phyloP scores from a whole-genome alignment of 257 asterid species.

The Craterostigma plantagineum region DNA sequence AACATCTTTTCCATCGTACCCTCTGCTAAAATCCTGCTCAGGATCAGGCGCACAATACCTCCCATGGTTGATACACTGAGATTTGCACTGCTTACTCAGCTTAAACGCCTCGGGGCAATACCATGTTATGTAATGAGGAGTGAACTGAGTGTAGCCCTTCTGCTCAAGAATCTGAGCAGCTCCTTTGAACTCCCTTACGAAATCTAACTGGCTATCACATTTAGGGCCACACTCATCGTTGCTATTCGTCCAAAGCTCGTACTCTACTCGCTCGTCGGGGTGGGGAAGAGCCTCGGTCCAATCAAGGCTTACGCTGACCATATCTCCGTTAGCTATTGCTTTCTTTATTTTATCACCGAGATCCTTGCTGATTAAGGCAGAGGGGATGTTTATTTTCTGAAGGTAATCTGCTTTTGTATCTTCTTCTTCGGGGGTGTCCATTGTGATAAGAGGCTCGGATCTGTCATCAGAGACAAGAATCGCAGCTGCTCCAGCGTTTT shows the following conservation, averaged over 20 bases:
- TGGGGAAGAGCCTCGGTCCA: conserved; percentile 73
- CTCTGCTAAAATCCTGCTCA: conserved; percentile 49
- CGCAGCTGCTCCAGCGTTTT: conserved; percentile 62
- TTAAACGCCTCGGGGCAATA: conserved; percentile 59
- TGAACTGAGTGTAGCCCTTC: conserved; percentile 49
- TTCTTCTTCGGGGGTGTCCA: conserved; percentile 57
- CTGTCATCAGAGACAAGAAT: conserved; percentile 50
- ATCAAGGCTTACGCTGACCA: conserved; percentile 48
- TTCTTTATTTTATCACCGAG: conserved; percentile 44
- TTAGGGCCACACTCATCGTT: conserved; percentile 62
- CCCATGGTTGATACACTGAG: conserved; percentile 58
- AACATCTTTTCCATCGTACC: conserved; percentile 57
- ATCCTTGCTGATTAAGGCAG: conserved; percentile 43
- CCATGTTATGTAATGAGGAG: conserved; percentile 47
- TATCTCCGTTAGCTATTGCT: conserved; percentile 26
- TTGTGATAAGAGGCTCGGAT: conserved; percentile 42
- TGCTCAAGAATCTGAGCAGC: conserved; percentile 57
- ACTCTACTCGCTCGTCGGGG: conserved; percentile 65
- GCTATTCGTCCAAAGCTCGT: conserved; percentile 61
- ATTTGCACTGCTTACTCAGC: conserved; percentile 55
- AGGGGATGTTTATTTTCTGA: conserved; percentile 40
- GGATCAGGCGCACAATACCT: conserved; percentile 73
- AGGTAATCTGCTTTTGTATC: conserved; percentile 33
- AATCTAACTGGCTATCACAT: conserved; percentile 45
- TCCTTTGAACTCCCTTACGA: conserved; percentile 45